Percentiles rank a stretch among this genome's conserved stretches.
These are phyloP conservation scores for Lignosus rhinocerotis DNA, from an alignment of 1,284 basidiomycete genomes.

Conservation along the genomic window DNA sequence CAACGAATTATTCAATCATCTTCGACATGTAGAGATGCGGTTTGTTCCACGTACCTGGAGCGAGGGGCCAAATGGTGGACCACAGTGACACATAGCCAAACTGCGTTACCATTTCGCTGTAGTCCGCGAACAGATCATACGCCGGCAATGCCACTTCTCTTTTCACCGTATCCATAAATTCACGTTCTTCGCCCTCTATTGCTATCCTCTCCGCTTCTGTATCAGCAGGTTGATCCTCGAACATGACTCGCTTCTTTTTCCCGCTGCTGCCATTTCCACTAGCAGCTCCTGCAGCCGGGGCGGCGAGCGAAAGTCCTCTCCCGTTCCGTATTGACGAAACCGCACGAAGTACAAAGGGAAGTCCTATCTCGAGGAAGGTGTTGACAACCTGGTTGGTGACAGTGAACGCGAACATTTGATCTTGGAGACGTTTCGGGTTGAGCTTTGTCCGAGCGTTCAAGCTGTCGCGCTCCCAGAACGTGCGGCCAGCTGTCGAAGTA, in stretches of 20 bases:
- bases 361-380: slow-evolving; percentile 80
- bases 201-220: slow-evolving; percentile 35
- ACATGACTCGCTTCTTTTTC: slow-evolving; percentile 70
- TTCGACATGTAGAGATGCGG: not conserved
- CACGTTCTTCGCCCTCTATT: slow-evolving; percentile 61
- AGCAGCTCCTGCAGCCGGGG: slow-evolving; percentile 24
- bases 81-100: slow-evolving; percentile 93
- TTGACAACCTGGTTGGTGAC: slow-evolving; percentile 91
- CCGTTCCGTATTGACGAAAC: slow-evolving; percentile 54
- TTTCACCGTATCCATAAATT: slow-evolving; percentile 77
- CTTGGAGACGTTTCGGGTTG: slow-evolving; percentile 73
- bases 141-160: slow-evolving; percentile 80
- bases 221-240: slow-evolving; percentile 59
- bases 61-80: slow-evolving; percentile 94
- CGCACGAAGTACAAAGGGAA: slow-evolving; percentile 79
- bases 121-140: slow-evolving; percentile 84
- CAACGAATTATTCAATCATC: not conserved
- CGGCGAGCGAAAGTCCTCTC: slow-evolving; percentile 30
- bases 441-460: slow-evolving; percentile 54
- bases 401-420: slow-evolving; percentile 93
- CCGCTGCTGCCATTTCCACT: slow-evolving; percentile 21
- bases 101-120: slow-evolving; percentile 94
- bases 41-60: slow-evolving; percentile 56
- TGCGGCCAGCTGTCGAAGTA: slow-evolving; percentile 12
- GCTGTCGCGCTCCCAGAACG: slow-evolving; percentile 55